A percentile compares a stretch with the other conserved stretches of the same genome.
Evolutionary conservation across 1,284 basidiomycete species (phyloP).

Genomic region (Peniophora sp.): DNA sequence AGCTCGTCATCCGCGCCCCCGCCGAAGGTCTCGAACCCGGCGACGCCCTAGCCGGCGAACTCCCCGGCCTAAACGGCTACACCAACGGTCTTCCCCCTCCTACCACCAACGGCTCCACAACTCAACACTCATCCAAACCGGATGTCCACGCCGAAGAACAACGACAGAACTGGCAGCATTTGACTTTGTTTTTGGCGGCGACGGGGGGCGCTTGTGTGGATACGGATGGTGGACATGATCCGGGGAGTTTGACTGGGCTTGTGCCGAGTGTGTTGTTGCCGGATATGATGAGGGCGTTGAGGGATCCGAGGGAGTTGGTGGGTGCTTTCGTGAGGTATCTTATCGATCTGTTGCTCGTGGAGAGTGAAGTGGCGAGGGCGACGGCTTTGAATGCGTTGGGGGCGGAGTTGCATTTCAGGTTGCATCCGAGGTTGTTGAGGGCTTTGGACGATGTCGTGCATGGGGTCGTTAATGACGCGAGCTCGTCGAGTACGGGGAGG

Average conservation of each 20-base stretch:
- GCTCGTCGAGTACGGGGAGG: constrained; percentile 36
- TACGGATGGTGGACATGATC: constrained; percentile 37
- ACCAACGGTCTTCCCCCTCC: neutral
- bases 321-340: constrained; percentile 62
- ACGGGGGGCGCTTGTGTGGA: constrained; percentile 60
- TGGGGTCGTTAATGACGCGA: constrained; percentile 24
- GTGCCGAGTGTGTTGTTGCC: constrained; percentile 61
- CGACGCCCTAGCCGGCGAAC: constrained; percentile 1
- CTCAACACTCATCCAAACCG: constrained; percentile 7
- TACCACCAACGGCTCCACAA: neutral
- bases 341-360: constrained; percentile 60
- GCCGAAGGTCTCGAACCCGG: constrained; percentile 38
- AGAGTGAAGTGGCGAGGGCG: constrained; percentile 62
- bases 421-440: constrained; percentile 61
- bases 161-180: constrained; percentile 81
- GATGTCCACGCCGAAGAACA: constrained; percentile 47
- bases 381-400: constrained; percentile 77
- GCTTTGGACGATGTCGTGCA: constrained; percentile 53
- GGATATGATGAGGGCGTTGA: constrained; percentile 57
- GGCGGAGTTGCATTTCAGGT: constrained; percentile 62
- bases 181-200: constrained; percentile 74
- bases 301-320: constrained; percentile 50
- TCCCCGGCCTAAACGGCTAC: neutral
- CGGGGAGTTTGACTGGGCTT: constrained; percentile 39
- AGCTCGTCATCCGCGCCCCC: constrained; percentile 21